These are phyloP conservation scores for Boletus vinaceobasis DNA, from an alignment of 768 basidiomycete genomes.

Conservation along the genomic window DNA sequence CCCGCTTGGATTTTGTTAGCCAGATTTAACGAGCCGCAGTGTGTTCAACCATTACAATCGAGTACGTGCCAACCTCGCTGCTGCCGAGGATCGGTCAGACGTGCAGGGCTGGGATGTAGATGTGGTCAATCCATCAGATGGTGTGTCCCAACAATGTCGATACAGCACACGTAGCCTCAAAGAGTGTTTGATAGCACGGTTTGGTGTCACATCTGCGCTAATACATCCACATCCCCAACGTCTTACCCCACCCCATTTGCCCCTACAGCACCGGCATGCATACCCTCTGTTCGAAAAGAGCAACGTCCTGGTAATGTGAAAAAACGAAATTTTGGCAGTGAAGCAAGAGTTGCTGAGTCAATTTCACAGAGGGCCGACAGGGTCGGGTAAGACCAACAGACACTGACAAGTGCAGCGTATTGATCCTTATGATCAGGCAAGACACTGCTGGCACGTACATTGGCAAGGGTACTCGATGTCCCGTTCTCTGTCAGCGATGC, in stretches of 20 bases:
- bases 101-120: conserved; percentile 29
- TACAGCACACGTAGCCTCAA: not conserved
- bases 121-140: conserved; percentile 19
- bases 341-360: conserved; percentile 4
- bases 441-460: conserved; percentile 83
- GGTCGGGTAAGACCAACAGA: conserved; percentile 58
- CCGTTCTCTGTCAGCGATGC: conserved; percentile 94
- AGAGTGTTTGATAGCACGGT: conserved; percentile 26
- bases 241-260: conserved; percentile 29
- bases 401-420: not conserved
- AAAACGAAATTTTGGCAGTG: conserved; percentile 16
- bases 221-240: conserved; percentile 58
- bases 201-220: conserved; percentile 52
- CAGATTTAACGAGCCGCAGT: conserved; percentile 36
- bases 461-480: conserved; percentile 89
- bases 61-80: conserved; percentile 65
- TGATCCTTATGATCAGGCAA: conserved; percentile 53
- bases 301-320: conserved; percentile 87
- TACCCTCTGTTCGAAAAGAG: conserved; percentile 85
- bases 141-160: conserved; percentile 22
- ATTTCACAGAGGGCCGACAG: conserved; percentile 68
- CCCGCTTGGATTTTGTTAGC: not conserved
- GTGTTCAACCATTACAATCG: conserved; percentile 96
- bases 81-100: conserved; percentile 39
- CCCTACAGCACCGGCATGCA: conserved; percentile 42